phyloP scores from a whole-genome alignment of 257 asterid genomes.

The Lavandula angustifolia region DNA sequence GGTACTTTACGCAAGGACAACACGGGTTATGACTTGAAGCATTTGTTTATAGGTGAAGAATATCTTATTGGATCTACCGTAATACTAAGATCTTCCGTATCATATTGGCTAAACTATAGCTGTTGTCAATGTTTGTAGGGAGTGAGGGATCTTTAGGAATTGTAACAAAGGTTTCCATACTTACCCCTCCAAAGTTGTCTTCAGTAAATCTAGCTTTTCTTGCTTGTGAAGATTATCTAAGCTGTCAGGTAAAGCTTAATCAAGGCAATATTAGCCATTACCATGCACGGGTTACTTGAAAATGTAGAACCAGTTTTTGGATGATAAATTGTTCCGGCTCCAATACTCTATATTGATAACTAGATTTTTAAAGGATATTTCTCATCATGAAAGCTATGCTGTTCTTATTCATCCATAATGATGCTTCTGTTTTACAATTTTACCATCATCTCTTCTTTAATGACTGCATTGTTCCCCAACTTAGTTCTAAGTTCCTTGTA shows the following conservation, averaged over 20 bases:
- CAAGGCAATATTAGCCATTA: slow-evolving; percentile 5
- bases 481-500: slow-evolving; percentile 38
- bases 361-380: neutral
- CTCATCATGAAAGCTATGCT: neutral
- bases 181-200: slow-evolving; percentile 88
- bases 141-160: slow-evolving; percentile 98
- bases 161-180: slow-evolving; percentile 89
- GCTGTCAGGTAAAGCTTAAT: slow-evolving; percentile 80
- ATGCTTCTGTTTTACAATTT: slow-evolving; percentile 17
- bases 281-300: slow-evolving; percentile 11
- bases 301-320: slow-evolving; percentile 20
- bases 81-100: slow-evolving; percentile 26
- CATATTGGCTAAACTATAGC: slow-evolving; percentile 30
- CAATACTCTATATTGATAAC: slow-evolving; percentile 7
- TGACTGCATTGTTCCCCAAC: slow-evolving; percentile 6
- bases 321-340: slow-evolving; percentile 1
- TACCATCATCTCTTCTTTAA: slow-evolving; percentile 4
- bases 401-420: slow-evolving; percentile 5
- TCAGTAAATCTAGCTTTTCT: slow-evolving; percentile 90
- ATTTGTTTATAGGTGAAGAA: slow-evolving; percentile 82
- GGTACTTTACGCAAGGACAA: slow-evolving; percentile 94
- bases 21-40: slow-evolving; percentile 97
- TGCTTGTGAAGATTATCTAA: slow-evolving; percentile 82
- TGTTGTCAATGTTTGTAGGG: slow-evolving; percentile 49
- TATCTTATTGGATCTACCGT: slow-evolving; percentile 26